phyloP scores from a whole-genome alignment of 2,329 filamentous ascomycete species.

The Periconia sp. region DNA sequence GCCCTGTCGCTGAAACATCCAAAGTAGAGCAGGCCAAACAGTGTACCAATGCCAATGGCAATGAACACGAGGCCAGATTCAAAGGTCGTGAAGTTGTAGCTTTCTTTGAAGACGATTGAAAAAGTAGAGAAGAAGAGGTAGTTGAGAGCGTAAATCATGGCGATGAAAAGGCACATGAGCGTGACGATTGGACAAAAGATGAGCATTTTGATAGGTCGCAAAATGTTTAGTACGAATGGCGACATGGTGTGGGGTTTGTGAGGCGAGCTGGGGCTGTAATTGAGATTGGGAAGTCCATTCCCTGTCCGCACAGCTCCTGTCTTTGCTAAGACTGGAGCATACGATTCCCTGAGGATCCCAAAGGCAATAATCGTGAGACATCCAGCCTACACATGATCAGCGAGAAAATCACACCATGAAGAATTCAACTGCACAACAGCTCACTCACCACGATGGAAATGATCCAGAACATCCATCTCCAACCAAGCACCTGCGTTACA shows the following conservation, averaged over 20 bases:
- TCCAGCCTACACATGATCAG: not conserved
- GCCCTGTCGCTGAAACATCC: slow-evolving; percentile 27
- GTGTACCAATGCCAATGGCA: slow-evolving; percentile 55
- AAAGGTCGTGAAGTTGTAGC: slow-evolving; percentile 10
- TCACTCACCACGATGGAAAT: slow-evolving; percentile 4
- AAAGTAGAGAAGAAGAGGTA: slow-evolving; percentile 24
- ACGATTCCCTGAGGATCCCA: slow-evolving; percentile 45
- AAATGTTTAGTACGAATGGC: slow-evolving; percentile 39
- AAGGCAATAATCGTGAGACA: slow-evolving; percentile 3
- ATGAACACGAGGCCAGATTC: not conserved
- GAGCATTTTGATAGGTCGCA: slow-evolving; percentile 47
- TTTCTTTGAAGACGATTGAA: slow-evolving; percentile 16
- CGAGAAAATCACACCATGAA: slow-evolving; percentile 12
- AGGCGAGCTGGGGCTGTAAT: slow-evolving; percentile 28
- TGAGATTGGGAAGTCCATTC: slow-evolving; percentile 52
- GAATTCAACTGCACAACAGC: slow-evolving; percentile 15
- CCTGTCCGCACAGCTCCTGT: slow-evolving; percentile 19
- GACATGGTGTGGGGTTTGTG: slow-evolving; percentile 47
- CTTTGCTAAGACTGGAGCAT: slow-evolving; percentile 45
- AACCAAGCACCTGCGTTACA: slow-evolving; percentile 7
- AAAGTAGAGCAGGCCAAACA: slow-evolving; percentile 39
- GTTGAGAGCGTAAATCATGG: slow-evolving; percentile 42
- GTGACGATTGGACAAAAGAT: slow-evolving; percentile 56
- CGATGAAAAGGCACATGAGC: slow-evolving; percentile 45
- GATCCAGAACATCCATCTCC: slow-evolving; percentile 17